Evolutionary conservation across 805 yeast species (phyloP), one percentile per base, ranked within the genome.

Genomic region (Ogataea sp.): DNA sequence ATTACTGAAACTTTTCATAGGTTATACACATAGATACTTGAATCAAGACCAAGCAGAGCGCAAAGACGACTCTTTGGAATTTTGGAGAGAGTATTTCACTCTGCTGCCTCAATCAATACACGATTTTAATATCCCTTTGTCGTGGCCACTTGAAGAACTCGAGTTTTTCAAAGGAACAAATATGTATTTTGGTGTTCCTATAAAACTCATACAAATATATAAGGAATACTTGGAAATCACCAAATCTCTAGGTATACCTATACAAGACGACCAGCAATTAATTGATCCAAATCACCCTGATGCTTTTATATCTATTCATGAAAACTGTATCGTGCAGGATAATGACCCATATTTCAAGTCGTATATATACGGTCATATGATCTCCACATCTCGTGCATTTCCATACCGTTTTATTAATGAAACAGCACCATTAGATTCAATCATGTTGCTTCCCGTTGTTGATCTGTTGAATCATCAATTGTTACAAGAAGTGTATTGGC

Each of bases 381-480:
- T 85, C 16, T 64, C 85, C 41, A 75, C 81, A 6, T 83, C 96
- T 1, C 69, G 97, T 45, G 80, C 93, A 0, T 89, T 89, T 52
- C 96, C 96, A 2, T 71, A 73, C 36, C 62, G 82, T 36, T 55
- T 88, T 4, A 47, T 78, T 9, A 45, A 52, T 2, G 31, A 44
- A 7, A 39, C 46, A 10, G 77, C 88, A 67, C 62, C 89, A 18
- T 58, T 82, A 17, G 41, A 46, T 34, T 45, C 54, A 11, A 59
- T 59, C 70, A 77, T 89, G 68, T 62, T 89, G 20, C 58, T 82
- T 18, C 97, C 97, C 2, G 52, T 89, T 10, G 70, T 86, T 13
- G 97, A 89, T 53, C 59, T 86, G 15, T 60, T 88, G 38, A 89
- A 89, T 52, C 97, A 89, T 58, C 61, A 71, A 42, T 77, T 80